Evolutionary conservation across 1,284 basidiomycete species (phyloP).

Genomic region (Amylostereum areolatum): DNA sequence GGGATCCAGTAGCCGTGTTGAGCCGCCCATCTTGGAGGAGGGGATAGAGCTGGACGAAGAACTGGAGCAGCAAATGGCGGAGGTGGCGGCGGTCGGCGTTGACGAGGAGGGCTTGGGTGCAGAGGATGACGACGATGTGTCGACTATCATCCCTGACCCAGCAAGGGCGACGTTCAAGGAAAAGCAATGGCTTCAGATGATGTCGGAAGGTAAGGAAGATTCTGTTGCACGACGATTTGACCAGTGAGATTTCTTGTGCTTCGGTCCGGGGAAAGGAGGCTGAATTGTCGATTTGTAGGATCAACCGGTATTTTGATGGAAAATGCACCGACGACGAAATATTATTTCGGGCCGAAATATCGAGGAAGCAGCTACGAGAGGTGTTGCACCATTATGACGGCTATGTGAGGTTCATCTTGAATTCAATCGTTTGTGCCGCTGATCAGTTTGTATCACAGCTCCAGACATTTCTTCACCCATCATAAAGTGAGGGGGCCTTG

Average conservation of each 20-base stretch:
- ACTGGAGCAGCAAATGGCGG: slow-evolving; percentile 26
- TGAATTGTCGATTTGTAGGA: slow-evolving; percentile 33
- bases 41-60: slow-evolving; percentile 19
- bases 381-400: slow-evolving; percentile 76
- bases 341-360: slow-evolving; percentile 68
- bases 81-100: slow-evolving; percentile 5
- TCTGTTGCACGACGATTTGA: slow-evolving; percentile 59
- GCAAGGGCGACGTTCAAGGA: slow-evolving; percentile 72
- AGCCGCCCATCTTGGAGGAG: slow-evolving; percentile 16
- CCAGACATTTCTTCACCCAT: slow-evolving; percentile 49
- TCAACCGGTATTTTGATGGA: slow-evolving; percentile 80
- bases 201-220: slow-evolving; percentile 74
- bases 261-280: background rate
- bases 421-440: no score
- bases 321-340: slow-evolving; percentile 79
- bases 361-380: slow-evolving; percentile 69
- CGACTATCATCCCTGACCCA: slow-evolving; percentile 76
- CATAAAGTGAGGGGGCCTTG: slow-evolving; percentile 16
- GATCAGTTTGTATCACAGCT: slow-evolving; percentile 16
- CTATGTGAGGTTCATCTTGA: slow-evolving; percentile 43
- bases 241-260: slow-evolving; percentile 33
- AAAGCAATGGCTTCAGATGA: slow-evolving; percentile 74
- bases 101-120: slow-evolving; percentile 22
- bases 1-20: slow-evolving; percentile 12
- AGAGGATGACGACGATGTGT: slow-evolving; percentile 25